These are phyloP conservation scores for Cercophora scortea DNA, from an alignment of 495 filamentous ascomycete species.

Conservation along the genomic window DNA sequence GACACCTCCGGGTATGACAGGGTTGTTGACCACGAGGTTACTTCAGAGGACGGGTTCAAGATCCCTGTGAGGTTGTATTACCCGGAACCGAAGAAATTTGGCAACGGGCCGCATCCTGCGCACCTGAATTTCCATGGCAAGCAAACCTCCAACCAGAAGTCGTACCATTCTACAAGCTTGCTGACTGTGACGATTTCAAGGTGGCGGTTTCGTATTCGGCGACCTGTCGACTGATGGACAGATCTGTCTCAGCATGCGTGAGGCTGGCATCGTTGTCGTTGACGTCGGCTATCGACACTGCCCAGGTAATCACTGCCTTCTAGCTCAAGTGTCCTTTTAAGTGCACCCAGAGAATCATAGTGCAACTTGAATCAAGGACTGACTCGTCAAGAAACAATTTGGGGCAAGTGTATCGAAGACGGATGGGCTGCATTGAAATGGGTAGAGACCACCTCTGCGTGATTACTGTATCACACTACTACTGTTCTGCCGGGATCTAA, in stretches of 20 bases:
- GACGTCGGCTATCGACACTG: conserved; percentile 47
- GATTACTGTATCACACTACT: not conserved
- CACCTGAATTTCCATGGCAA: conserved; percentile 44
- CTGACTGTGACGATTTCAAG: conserved; percentile 5
- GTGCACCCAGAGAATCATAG: too few relatives aligned
- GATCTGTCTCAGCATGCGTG: conserved; percentile 38
- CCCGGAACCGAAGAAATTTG: conserved; percentile 26
- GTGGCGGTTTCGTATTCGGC: conserved; percentile 40
- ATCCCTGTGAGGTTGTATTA: conserved; percentile 38
- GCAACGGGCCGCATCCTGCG: conserved; percentile 36
- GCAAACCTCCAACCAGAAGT: conserved; percentile 1
- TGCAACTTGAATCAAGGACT: not conserved
- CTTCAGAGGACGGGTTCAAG: conserved; percentile 32
- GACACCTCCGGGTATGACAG: conserved; percentile 25
- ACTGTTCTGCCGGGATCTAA: not conserved
- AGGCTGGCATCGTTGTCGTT: conserved; percentile 34
- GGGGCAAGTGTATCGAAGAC: conserved; percentile 40
- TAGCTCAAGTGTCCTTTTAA: too few relatives aligned
- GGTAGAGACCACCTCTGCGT: conserved; percentile 14
- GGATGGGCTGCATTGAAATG: conserved; percentile 36
- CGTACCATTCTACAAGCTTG: not conserved
- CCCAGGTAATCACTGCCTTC: conserved; percentile 21
- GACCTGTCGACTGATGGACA: conserved; percentile 36
- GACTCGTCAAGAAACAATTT: conserved; percentile 26
- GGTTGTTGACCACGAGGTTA: conserved; percentile 27